phyloP scores from a whole-genome alignment of 2,329 filamentous ascomycete genomes.

The Botrytis galanthina region DNA sequence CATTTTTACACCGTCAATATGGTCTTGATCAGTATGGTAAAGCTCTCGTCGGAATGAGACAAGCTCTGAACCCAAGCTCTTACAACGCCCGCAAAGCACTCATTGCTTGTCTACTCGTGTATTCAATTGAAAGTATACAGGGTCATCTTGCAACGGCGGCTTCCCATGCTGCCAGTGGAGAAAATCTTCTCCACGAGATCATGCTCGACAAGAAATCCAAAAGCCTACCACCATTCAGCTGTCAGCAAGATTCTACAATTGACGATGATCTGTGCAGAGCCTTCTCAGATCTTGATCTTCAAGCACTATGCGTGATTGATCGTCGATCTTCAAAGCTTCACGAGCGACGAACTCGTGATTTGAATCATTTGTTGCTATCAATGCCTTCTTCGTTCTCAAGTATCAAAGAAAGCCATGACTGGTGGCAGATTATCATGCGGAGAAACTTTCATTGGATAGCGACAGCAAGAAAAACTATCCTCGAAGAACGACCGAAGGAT shows the following conservation, averaged over 20 bases:
- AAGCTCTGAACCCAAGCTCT: constrained; percentile 5
- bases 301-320: constrained; percentile 19
- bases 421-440: constrained; percentile 22
- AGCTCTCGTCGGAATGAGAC: constrained; percentile 20
- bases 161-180: constrained; percentile 15
- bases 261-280: constrained; percentile 17
- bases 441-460: constrained; percentile 23
- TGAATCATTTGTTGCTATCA: not conserved
- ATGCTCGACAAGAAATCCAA: not conserved
- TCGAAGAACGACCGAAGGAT: not conserved
- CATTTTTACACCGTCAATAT: constrained; percentile 16
- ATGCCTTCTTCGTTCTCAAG: constrained; percentile 20
- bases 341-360: not conserved
- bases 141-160: constrained; percentile 19
- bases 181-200: constrained; percentile 17
- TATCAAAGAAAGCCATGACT: constrained; percentile 21
- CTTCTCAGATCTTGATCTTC: constrained; percentile 18
- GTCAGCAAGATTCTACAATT: constrained; percentile 7
- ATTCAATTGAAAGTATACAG: constrained; percentile 23
- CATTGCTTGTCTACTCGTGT: constrained; percentile 21
- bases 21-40: constrained; percentile 17
- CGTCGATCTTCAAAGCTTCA: not conserved
- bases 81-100: constrained; percentile 17
- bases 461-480: not conserved
- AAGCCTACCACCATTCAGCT: not conserved